Percentiles rank a stretch among this genome's conserved stretches.
Conservation (phyloP, 768 basidiomycete species). For the Suillus hirtellus region DNA sequence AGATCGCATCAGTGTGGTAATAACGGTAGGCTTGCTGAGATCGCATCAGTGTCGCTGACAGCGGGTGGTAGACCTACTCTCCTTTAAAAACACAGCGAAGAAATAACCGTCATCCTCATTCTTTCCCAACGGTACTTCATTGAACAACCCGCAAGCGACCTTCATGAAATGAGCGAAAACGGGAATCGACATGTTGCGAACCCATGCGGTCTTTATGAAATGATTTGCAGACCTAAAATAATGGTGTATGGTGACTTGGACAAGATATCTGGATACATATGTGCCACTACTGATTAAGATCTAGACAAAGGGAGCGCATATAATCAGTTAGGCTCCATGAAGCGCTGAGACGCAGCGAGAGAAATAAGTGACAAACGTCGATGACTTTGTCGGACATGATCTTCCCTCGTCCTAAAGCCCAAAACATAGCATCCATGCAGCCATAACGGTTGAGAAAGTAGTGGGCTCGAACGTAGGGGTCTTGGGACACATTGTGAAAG, state of each 20-base stretch:
- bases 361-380: constrained; percentile 51
- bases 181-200: constrained; percentile 58
- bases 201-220: constrained; percentile 77
- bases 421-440: constrained; percentile 65
- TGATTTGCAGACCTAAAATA: constrained; percentile 72
- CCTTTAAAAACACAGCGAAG: constrained; percentile 66
- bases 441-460: constrained; percentile 80
- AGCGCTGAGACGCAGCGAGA: constrained; percentile 22
- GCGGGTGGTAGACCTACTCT: constrained; percentile 43
- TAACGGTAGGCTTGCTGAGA: no score
- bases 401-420: constrained; percentile 73
- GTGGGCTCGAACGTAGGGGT: constrained; percentile 73
- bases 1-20: no score
- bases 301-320: constrained; percentile 39
- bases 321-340: constrained; percentile 18
- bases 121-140: constrained; percentile 68
- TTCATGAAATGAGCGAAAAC: constrained; percentile 67
- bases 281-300: constrained; percentile 75
- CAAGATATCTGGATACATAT: constrained; percentile 75
- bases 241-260: constrained; percentile 77
- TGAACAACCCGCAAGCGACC: constrained; percentile 57
- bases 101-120: constrained; percentile 74
- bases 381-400: constrained; percentile 64
- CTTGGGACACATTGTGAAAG: constrained; percentile 61
- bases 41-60: no score